phyloP scores from a whole-genome alignment of 208 protist species.

The Crithidia sp. region DNA sequence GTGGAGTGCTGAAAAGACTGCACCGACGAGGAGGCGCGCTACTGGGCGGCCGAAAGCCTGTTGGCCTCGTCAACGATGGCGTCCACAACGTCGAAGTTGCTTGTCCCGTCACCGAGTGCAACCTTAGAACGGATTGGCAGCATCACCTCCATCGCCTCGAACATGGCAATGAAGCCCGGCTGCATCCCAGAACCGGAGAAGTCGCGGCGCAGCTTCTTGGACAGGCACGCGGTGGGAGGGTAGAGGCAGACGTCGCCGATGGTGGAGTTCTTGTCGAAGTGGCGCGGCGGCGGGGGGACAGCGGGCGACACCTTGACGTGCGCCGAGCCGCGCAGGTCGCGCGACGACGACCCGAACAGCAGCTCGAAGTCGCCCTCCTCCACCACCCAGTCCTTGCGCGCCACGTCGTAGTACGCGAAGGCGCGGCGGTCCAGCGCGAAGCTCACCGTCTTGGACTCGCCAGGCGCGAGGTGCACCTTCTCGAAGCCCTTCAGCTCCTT shows the following conservation, averaged over 20 bases:
- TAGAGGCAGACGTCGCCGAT: background rate
- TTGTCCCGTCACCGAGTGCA: background rate
- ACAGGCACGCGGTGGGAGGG: too few relatives aligned
- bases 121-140: constrained; percentile 6
- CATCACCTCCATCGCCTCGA: constrained; percentile 8
- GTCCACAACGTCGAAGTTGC: constrained; percentile 2
- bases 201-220: constrained; percentile 5
- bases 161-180: constrained; percentile 2
- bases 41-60: background rate
- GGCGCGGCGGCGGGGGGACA: constrained; percentile 1
- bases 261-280: background rate
- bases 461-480: too few relatives aligned
- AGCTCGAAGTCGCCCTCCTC: too few relatives aligned
- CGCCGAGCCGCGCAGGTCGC: too few relatives aligned
- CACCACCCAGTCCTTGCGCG: too few relatives aligned
- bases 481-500: too few relatives aligned
- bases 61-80: constrained; percentile 5
- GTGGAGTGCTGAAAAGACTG: too few relatives aligned
- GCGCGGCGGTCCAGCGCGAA: too few relatives aligned
- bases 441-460: too few relatives aligned
- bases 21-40: too few relatives aligned
- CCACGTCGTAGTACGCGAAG: too few relatives aligned
- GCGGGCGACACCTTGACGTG: background rate
- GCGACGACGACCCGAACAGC: too few relatives aligned
- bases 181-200: background rate